Base-by-base conservation (phyloP, 805 yeast species). In the Yarrowia alimentaria region DNA sequence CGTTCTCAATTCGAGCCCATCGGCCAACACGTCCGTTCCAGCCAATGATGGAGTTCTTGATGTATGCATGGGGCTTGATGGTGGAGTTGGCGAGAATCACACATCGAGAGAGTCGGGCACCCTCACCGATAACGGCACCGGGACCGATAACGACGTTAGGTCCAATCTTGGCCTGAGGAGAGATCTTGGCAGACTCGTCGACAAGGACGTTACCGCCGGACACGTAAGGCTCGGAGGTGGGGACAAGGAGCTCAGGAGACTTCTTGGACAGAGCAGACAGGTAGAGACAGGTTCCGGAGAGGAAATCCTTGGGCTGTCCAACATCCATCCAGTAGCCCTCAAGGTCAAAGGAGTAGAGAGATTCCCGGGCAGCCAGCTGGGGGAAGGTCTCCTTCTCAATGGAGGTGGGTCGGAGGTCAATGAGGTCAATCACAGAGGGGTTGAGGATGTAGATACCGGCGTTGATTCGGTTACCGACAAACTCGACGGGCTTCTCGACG, bases 301-400 rank as follows among this genome's bases (percentile, higher is more conserved):
- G 74, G 83, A 89, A 93, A 74, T 93, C 99, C 81, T 91, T 93
- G 79, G 99, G 99, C 78, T 93, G 99, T 72, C 99, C 99, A 61
- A 93, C 97, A 72, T 93, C 99, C 99, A 93, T 93, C 99, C 99
- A 93, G 86, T 82, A 93, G 60, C 99, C 98, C 77, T 93, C 97
- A 67, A 93, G 81, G 72, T 93, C 99, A 66, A 86, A 93, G 51
- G 98, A 90, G 79, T 83, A 93, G 64, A 93, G 79, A 55, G 83
- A 78, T 67, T 84, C 89, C 68, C 83, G 75, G 73, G 86, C 94
- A 60, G 94, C 97, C 64, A 93, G 80, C 64, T 76, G 74, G 64
- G 99, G 99, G 96, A 93, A 93, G 61, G 97, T 90, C 79, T 93
- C 99, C 83, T 90, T 90, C 79, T 93, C 99, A 64, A 93, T 93